Percentiles rank a stretch among this genome's conserved stretches.
phyloP scores from a whole-genome alignment of 768 basidiomycete species.

The Calocybe gangraenosa region DNA sequence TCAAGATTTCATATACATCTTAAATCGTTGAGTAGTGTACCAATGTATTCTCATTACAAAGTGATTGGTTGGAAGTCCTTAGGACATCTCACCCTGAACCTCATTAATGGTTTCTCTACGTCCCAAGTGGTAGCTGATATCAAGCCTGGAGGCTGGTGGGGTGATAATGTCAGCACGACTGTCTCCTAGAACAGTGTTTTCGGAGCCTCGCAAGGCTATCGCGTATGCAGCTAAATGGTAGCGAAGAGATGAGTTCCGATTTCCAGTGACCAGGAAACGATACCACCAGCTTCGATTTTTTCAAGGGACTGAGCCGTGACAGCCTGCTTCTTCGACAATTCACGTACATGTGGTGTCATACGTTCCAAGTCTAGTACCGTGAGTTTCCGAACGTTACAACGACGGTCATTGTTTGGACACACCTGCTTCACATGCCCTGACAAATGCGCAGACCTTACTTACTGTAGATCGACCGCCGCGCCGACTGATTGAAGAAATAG shows the following conservation, averaged over 20 bases:
- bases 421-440: constrained; percentile 72
- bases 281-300: constrained; percentile 89
- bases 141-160: constrained; percentile 36
- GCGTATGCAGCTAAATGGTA: constrained; percentile 59
- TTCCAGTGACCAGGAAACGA: background rate
- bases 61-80: background rate
- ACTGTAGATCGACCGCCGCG: constrained; percentile 64
- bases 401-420: constrained; percentile 14
- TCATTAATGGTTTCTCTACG: constrained; percentile 18
- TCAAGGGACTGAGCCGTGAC: constrained; percentile 85
- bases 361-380: constrained; percentile 65
- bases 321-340: constrained; percentile 81
- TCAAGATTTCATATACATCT: constrained; percentile 19
- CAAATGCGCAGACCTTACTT: constrained; percentile 61
- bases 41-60: background rate
- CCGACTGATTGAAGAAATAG: constrained; percentile 75
- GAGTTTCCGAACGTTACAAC: constrained; percentile 3
- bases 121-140: constrained; percentile 5
- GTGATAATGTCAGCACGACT: constrained; percentile 67
- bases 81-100: constrained; percentile 13
- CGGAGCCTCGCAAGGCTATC: constrained; percentile 65
- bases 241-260: constrained; percentile 1
- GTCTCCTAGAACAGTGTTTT: constrained; percentile 66
- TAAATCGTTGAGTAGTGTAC: background rate
- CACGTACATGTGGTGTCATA: constrained; percentile 64